Conservation (phyloP, 768 basidiomycete genomes). For the Tricholoma bakamatsutake region DNA sequence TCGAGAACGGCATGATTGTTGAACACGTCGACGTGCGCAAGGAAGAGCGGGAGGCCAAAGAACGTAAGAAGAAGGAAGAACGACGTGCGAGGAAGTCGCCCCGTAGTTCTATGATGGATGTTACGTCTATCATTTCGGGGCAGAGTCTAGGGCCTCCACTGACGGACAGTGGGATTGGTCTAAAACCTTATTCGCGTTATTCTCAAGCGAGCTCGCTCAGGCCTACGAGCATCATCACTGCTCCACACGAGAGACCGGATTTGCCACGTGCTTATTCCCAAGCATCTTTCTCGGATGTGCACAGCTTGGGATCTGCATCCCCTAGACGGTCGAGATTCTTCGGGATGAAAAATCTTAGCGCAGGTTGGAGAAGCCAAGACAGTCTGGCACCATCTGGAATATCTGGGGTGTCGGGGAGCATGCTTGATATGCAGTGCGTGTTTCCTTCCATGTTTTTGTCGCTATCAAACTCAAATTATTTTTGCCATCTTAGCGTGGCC, state of each 20-base stretch:
- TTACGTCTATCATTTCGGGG: conserved; percentile 66
- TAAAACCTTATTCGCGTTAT: conserved; percentile 56
- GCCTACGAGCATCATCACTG: conserved; percentile 57
- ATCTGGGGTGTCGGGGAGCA: conserved; percentile 81
- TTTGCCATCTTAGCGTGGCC: conserved; percentile 49
- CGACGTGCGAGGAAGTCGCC: conserved; percentile 71
- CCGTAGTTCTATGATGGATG: conserved; percentile 63
- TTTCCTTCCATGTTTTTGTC: conserved; percentile 2
- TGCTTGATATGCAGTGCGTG: conserved; percentile 90
- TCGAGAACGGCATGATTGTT: conserved; percentile 86
- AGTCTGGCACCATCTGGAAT: conserved; percentile 77
- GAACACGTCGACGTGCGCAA: conserved; percentile 81
- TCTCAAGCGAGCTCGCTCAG: conserved; percentile 46
- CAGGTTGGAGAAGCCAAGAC: conserved; percentile 74
- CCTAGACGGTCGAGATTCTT: conserved; percentile 74
- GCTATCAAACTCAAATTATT: conserved; percentile 6
- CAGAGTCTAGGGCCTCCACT: conserved; percentile 45
- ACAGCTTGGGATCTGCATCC: conserved; percentile 63
- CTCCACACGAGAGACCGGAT: conserved; percentile 53
- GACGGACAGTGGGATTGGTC: conserved; percentile 53
- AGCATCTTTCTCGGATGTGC: conserved; percentile 75
- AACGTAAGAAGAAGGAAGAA: conserved; percentile 65
- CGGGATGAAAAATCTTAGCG: conserved; percentile 63
- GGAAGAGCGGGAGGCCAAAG: conserved; percentile 72
- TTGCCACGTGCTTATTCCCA: conserved; percentile 68